Conservation (phyloP, 2,329 filamentous ascomycete genomes). For the Fusarium buxicola region DNA sequence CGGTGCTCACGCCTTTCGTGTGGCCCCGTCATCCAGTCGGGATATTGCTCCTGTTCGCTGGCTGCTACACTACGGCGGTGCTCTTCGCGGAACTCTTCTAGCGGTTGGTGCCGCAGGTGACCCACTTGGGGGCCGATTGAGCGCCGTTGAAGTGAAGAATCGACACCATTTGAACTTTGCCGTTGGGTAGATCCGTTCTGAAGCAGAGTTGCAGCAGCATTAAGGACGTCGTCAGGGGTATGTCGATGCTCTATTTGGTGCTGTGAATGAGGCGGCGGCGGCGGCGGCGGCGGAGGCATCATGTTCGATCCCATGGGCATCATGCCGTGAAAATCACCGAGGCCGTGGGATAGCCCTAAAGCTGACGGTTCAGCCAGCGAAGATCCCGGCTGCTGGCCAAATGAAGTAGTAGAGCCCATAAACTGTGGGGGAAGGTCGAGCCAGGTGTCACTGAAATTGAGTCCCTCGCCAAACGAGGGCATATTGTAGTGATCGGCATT, state of each 20-base stretch:
- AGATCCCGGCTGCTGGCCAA: constrained; percentile 63
- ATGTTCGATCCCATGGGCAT: constrained; percentile 46
- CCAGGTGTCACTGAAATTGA: constrained; percentile 65
- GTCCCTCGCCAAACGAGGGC: constrained; percentile 62
- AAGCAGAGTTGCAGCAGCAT: constrained; percentile 65
- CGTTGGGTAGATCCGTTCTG: constrained; percentile 55
- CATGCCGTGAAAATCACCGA: constrained; percentile 37
- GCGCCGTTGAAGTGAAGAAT: constrained; percentile 40
- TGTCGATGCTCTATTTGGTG: constrained; percentile 47
- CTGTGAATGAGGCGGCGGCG: constrained; percentile 40
- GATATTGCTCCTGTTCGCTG: constrained; percentile 53
- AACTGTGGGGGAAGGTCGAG: constrained; percentile 71
- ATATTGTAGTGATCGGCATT: constrained; percentile 62
- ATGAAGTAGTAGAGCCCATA: constrained; percentile 73
- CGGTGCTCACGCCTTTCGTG: constrained; percentile 47
- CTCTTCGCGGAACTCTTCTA: constrained; percentile 58
- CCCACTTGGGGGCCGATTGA: constrained; percentile 52
- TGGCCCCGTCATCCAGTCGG: constrained; percentile 56
- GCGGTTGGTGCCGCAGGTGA: constrained; percentile 56
- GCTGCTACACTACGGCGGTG: constrained; percentile 49
- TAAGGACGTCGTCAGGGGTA: constrained; percentile 66
- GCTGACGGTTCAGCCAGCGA: constrained; percentile 42
- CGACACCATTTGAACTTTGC: constrained; percentile 43
- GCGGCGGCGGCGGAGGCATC: constrained; percentile 52
- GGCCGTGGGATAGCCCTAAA: constrained; percentile 36